Percentiles rank a stretch among this genome's conserved stretches.
Evolutionary conservation across 2,329 filamentous ascomycete species (phyloP).

Genomic region (Arthrobotrys sphaeroides): DNA sequence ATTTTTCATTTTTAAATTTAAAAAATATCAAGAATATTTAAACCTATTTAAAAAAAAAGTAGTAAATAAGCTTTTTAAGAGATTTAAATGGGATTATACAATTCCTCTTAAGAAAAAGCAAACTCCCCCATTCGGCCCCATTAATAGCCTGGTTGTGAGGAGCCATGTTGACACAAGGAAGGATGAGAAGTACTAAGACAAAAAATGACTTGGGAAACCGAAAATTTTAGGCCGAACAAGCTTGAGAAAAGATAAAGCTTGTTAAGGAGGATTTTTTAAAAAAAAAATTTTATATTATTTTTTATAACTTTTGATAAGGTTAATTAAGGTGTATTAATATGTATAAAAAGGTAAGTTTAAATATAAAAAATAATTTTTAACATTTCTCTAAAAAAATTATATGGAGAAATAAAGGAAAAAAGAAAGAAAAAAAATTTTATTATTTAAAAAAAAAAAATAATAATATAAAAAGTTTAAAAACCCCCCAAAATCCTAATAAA

Average conservation of each 20-base stretch:
- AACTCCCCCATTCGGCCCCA: no score
- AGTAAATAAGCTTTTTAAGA: background rate
- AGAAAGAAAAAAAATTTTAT: constrained; percentile 25
- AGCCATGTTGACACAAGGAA: background rate
- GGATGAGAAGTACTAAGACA: background rate
- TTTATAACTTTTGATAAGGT: constrained; percentile 16
- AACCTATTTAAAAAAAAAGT: background rate
- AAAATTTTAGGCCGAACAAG: no score
- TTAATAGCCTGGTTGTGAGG: no score
- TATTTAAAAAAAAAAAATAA: background rate
- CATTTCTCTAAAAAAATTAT: constrained; percentile 30
- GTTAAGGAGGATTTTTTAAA: no score
- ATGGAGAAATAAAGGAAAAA: constrained; percentile 28
- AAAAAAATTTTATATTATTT: background rate
- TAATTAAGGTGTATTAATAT: background rate
- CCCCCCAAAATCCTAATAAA: background rate
- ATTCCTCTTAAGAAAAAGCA: background rate
- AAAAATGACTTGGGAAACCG: no score
- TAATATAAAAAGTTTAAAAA: background rate
- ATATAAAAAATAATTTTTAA: constrained; percentile 18
- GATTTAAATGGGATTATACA: background rate
- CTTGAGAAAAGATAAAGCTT: no score
- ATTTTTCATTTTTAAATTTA: no score
- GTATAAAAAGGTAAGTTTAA: no score
- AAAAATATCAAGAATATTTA: background rate